phyloP scores from a whole-genome alignment of 2,329 filamentous ascomycete species.

The Pleomassaria siparia region DNA sequence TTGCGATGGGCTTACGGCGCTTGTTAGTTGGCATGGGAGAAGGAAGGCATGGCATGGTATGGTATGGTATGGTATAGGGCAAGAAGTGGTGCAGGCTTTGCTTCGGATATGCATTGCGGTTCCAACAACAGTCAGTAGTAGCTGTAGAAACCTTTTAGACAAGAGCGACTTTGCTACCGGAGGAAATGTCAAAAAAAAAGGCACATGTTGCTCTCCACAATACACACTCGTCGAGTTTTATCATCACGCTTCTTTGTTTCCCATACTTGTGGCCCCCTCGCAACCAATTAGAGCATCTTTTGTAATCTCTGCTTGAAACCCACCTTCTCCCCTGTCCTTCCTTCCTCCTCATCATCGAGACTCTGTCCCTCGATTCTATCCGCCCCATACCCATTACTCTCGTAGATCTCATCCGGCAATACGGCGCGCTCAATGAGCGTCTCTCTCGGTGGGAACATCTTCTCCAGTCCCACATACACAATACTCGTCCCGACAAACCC shows the following conservation, averaged over 20 bases:
- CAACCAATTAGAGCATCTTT: constrained; percentile 35
- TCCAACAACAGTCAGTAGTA: too few relatives aligned
- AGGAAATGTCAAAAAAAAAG: too few relatives aligned
- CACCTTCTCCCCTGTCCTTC: constrained; percentile 26
- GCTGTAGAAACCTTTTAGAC: too few relatives aligned
- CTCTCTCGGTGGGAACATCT: constrained; percentile 52
- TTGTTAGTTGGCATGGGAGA: too few relatives aligned
- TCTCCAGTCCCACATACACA: constrained; percentile 57
- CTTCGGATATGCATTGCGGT: too few relatives aligned
- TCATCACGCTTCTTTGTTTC: neutral
- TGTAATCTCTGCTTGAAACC: constrained; percentile 38
- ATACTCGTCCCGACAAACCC: constrained; percentile 60
- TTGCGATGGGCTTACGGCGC: too few relatives aligned
- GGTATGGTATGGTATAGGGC: too few relatives aligned
- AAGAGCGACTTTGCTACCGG: too few relatives aligned
- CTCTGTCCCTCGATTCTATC: constrained; percentile 29
- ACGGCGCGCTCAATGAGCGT: constrained; percentile 50
- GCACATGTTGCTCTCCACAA: neutral
- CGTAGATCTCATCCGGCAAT: constrained; percentile 43
- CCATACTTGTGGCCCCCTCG: neutral
- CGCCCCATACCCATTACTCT: constrained; percentile 26
- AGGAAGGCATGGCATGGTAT: too few relatives aligned
- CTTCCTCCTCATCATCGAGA: constrained; percentile 18
- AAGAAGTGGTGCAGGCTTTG: too few relatives aligned
- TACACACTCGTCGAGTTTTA: neutral